Evolutionary conservation across 148 eudicot species (phyloP).

Genomic region (Nyssa sinensis): DNA sequence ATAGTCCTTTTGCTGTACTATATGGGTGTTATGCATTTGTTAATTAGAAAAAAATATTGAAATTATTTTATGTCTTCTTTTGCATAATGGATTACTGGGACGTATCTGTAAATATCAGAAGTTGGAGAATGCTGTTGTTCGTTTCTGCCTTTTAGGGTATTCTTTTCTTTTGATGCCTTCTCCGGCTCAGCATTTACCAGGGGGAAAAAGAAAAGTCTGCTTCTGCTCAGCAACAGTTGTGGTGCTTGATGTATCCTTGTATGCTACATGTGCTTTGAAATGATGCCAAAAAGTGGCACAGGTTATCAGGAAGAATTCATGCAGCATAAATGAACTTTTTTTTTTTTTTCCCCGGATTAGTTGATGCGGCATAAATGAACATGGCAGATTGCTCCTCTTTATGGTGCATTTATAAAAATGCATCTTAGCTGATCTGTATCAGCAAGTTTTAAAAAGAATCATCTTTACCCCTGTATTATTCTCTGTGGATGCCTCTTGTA

Average conservation of each 20-base stretch:
- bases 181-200: background rate
- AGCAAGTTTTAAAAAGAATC: background rate
- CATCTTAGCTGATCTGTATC: background rate
- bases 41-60: too few relatives aligned
- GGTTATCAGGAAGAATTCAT: conserved; percentile 2
- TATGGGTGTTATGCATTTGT: background rate
- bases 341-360: too few relatives aligned
- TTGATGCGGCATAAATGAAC: too few relatives aligned
- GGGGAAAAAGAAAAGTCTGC: background rate
- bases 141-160: too few relatives aligned
- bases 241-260: background rate
- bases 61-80: background rate
- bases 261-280: background rate
- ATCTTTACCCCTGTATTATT: too few relatives aligned
- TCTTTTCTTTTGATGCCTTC: background rate
- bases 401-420: too few relatives aligned
- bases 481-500: background rate
- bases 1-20: background rate
- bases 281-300: background rate
- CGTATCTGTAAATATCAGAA: background rate
- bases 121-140: background rate
- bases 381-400: background rate
- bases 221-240: background rate
- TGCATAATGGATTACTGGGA: background rate
- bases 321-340: too few relatives aligned